Conservation (phyloP, 305 asterid genomes). For the Fraxinus ornus region DNA sequence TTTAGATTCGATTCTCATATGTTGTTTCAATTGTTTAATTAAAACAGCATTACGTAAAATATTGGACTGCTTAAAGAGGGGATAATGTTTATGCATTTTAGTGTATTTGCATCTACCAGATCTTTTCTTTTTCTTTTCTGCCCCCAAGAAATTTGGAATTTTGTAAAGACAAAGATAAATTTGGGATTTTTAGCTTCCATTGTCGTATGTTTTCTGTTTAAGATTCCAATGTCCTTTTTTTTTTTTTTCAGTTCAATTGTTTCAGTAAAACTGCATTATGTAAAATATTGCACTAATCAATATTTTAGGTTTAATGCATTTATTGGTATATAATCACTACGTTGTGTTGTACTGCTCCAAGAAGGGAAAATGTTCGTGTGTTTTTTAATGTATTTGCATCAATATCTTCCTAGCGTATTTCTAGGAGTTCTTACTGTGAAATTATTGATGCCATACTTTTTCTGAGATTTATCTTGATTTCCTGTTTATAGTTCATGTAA, state of each 20-base stretch:
- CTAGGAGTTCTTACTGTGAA: neutral
- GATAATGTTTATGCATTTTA: neutral
- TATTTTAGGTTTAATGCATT: neutral
- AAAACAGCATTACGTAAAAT: neutral
- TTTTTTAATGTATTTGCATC: neutral
- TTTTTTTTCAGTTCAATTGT: neutral
- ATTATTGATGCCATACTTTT: neutral
- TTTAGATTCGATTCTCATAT: neutral
- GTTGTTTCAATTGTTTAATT: neutral
- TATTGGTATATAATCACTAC: neutral
- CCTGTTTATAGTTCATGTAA: neutral
- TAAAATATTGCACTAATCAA: neutral
- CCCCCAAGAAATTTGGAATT: neutral
- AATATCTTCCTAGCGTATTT: neutral
- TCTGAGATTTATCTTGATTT: neutral
- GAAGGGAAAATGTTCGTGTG: neutral
- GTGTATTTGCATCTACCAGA: neutral
- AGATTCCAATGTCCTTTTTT: neutral
- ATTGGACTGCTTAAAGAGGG: neutral
- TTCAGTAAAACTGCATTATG: neutral
- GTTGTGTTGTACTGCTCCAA: conserved; percentile 1
- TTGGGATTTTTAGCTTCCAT: conserved; percentile 8
- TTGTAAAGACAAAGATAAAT: neutral
- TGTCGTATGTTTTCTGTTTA: neutral
- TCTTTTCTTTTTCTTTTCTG: neutral